phyloP scores from a whole-genome alignment of 176 grass and related monocot species.

The Oryza longistaminata region DNA sequence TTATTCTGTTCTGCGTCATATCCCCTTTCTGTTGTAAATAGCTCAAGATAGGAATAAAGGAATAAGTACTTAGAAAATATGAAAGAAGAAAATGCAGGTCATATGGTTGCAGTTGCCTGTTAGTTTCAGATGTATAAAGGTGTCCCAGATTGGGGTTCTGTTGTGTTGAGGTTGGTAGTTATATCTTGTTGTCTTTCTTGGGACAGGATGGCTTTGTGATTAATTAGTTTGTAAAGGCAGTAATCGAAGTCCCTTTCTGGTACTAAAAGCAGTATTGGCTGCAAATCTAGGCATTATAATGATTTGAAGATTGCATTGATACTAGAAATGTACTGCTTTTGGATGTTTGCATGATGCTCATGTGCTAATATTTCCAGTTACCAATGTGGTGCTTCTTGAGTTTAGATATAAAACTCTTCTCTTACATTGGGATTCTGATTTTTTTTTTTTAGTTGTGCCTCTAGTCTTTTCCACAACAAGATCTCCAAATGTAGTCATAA shows the following conservation, averaged over 20 bases:
- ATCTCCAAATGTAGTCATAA: constrained; percentile 4
- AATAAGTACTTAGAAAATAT: neutral
- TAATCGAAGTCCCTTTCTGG: neutral
- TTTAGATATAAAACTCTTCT: neutral
- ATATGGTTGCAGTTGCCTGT: neutral
- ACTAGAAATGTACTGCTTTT: neutral
- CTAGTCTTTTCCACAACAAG: neutral
- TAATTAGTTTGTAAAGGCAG: neutral
- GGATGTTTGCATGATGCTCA: neutral
- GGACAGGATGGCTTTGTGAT: neutral
- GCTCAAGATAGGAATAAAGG: neutral
- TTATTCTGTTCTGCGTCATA: neutral
- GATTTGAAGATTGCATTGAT: neutral
- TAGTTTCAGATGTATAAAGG: neutral
- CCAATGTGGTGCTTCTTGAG: neutral
- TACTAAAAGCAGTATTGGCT: neutral
- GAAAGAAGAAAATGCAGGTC: constrained; percentile 1
- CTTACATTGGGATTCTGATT: neutral
- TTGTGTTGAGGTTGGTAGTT: neutral
- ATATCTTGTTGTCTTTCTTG: neutral
- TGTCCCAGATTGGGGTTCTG: neutral
- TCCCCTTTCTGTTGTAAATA: neutral
- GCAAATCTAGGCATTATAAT: constrained; percentile 8
- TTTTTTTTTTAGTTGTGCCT: neutral
- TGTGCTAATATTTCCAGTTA: neutral